Conservation (phyloP, 371 early-diverging fungal species). For the Lichtheimia corymbifera region DNA sequence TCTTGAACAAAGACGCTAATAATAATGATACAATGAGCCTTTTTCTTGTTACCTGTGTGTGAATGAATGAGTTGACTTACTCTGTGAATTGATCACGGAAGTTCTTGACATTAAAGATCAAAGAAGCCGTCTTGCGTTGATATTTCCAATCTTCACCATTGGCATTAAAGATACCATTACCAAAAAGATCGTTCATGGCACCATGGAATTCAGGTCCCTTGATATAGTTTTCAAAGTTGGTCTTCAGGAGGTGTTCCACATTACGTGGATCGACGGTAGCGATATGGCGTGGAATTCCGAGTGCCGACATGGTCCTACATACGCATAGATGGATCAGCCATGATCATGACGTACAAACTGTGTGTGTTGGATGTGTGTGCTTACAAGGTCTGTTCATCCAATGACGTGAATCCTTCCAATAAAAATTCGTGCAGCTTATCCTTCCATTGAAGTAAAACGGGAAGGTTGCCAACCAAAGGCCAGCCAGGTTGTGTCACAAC, state of each 20-base stretch:
- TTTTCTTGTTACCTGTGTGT: not conserved
- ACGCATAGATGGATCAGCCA: not conserved
- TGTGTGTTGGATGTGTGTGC: not conserved
- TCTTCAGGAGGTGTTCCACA: constrained; percentile 39
- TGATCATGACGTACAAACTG: not conserved
- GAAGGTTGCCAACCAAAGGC: constrained; percentile 31
- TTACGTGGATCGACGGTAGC: constrained; percentile 48
- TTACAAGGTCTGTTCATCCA: constrained; percentile 28
- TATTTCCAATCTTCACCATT: constrained; percentile 69
- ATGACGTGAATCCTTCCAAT: constrained; percentile 16
- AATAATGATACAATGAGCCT: not conserved
- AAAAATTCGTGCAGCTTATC: constrained; percentile 26
- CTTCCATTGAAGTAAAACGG: constrained; percentile 18
- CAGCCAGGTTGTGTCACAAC: constrained; percentile 21
- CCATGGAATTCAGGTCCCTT: constrained; percentile 50
- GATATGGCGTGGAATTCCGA: constrained; percentile 32
- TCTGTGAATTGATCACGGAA: constrained; percentile 67
- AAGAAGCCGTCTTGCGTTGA: constrained; percentile 69
- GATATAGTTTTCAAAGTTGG: constrained; percentile 60
- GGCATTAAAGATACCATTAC: constrained; percentile 74
- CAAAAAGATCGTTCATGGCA: constrained; percentile 50
- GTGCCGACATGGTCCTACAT: constrained; percentile 20
- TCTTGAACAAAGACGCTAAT: constrained; percentile 50
- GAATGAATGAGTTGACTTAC: constrained; percentile 13
- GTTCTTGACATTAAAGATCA: constrained; percentile 73